Evolutionary conservation across 1,284 basidiomycete genomes (phyloP).

Genomic region (Cystobasidiaceae sp.): DNA sequence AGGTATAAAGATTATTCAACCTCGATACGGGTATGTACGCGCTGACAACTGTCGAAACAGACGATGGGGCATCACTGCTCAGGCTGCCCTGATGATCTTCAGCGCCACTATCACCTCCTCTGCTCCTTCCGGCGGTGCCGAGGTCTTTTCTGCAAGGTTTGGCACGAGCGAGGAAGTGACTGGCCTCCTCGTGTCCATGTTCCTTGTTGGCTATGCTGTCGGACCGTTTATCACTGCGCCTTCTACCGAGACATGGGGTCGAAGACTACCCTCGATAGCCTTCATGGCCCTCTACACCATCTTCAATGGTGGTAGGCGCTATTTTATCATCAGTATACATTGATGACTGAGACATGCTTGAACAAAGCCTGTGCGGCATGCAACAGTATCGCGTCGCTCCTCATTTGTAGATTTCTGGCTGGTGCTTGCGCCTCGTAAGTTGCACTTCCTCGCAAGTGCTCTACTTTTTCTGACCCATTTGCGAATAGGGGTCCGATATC

Average conservation of each 20-base stretch:
- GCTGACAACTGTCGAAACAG: not conserved
- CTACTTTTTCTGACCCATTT: not conserved
- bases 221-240: constrained; percentile 47
- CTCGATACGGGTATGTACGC: not conserved
- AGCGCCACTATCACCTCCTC: constrained; percentile 28
- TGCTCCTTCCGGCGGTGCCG: constrained; percentile 9
- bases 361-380: constrained; percentile 29
- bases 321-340: constrained; percentile 38
- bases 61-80: constrained; percentile 9
- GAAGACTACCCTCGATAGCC: constrained; percentile 41
- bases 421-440: constrained; percentile 44
- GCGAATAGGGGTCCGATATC: constrained; percentile 32
- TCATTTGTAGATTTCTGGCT: constrained; percentile 45
- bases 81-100: constrained; percentile 22
- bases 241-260: constrained; percentile 44
- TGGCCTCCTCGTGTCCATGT: constrained; percentile 42
- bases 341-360: not conserved
- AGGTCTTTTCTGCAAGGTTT: not conserved
- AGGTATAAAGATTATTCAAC: not conserved
- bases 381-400: constrained; percentile 42
- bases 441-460: constrained; percentile 23
- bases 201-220: constrained; percentile 46
- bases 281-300: constrained; percentile 42
- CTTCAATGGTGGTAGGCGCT: constrained; percentile 40
- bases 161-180: not conserved